Conservation (phyloP, 139 green algal genomes). For the Tetraselmis striata region DNA sequence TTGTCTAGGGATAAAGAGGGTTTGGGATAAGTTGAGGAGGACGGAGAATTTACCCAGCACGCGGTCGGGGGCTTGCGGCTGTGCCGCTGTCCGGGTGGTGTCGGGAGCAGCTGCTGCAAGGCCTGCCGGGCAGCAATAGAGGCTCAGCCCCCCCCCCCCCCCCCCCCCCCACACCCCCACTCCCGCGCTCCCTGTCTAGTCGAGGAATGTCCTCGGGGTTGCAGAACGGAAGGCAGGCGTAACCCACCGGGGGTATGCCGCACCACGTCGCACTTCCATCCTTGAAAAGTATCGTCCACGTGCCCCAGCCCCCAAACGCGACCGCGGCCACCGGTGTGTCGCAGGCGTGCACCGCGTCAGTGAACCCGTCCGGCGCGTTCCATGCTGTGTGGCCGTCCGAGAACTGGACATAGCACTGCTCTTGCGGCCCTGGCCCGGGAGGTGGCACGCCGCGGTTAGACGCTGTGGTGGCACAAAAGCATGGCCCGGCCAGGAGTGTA, state of each 20-base stretch:
- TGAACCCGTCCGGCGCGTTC: background rate
- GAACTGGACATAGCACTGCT: background rate
- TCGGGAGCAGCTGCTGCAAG: background rate
- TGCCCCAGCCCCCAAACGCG: background rate
- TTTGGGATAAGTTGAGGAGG: background rate
- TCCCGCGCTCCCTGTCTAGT: too few relatives aligned
- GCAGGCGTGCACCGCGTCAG: background rate
- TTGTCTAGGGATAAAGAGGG: too few relatives aligned
- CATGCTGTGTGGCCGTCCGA: background rate
- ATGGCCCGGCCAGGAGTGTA: too few relatives aligned
- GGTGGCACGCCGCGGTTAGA: background rate
- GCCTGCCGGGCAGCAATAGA: background rate
- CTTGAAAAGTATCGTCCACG: background rate
- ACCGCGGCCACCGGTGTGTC: background rate
- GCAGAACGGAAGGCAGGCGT: background rate
- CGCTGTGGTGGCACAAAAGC: too few relatives aligned
- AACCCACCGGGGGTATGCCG: background rate
- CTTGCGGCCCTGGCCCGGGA: background rate
- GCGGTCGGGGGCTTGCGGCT: background rate
- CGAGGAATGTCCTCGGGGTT: background rate
- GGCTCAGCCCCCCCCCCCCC: too few relatives aligned
- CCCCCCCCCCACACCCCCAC: too few relatives aligned
- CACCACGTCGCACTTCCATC: background rate
- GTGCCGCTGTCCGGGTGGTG: background rate
- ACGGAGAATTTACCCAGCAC: background rate